Evolutionary conservation across 2,329 filamentous ascomycete genomes (phyloP).

Genomic region (Elsinoe batatas): DNA sequence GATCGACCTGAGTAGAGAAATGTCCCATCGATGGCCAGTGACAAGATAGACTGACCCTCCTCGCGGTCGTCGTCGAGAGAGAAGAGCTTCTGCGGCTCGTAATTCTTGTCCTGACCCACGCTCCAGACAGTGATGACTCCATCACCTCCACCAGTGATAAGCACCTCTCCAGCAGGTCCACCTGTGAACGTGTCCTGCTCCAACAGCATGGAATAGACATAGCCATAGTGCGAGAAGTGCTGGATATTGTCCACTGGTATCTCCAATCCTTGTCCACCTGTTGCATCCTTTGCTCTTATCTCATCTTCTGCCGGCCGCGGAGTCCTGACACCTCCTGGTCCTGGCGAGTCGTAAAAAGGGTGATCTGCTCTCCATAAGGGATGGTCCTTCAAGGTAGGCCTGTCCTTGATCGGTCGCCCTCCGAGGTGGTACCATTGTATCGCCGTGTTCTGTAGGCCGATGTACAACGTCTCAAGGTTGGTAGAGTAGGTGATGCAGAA

Average conservation of each 20-base stretch:
- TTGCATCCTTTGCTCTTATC: constrained; percentile 37
- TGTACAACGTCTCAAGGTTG: constrained; percentile 70
- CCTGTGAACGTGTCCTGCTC: constrained; percentile 63
- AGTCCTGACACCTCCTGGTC: constrained; percentile 70
- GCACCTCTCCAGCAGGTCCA: constrained; percentile 61
- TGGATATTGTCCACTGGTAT: constrained; percentile 71
- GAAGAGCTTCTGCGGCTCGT: constrained; percentile 61
- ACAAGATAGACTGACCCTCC: constrained; percentile 56
- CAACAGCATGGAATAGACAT: constrained; percentile 92
- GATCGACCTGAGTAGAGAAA: constrained; percentile 88
- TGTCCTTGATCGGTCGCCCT: constrained; percentile 50
- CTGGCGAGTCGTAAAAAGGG: constrained; percentile 85
- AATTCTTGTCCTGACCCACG: constrained; percentile 49
- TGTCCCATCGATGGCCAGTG: constrained; percentile 75
- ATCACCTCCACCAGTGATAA: constrained; percentile 87
- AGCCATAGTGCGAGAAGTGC: constrained; percentile 90
- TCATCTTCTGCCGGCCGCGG: constrained; percentile 56
- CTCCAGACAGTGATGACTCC: constrained; percentile 93
- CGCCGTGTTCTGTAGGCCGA: constrained; percentile 87
- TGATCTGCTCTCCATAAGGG: constrained; percentile 73
- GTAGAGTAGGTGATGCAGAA: constrained; percentile 89
- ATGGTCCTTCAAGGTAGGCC: constrained; percentile 56
- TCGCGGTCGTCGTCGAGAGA: constrained; percentile 49
- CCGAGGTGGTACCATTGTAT: constrained; percentile 84
- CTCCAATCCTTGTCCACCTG: constrained; percentile 60